Percentiles rank a stretch among this genome's conserved stretches.
Conservation (phyloP, 225 moss, liverwort and hornwort genomes). For the Thuidium tamariscinum region DNA sequence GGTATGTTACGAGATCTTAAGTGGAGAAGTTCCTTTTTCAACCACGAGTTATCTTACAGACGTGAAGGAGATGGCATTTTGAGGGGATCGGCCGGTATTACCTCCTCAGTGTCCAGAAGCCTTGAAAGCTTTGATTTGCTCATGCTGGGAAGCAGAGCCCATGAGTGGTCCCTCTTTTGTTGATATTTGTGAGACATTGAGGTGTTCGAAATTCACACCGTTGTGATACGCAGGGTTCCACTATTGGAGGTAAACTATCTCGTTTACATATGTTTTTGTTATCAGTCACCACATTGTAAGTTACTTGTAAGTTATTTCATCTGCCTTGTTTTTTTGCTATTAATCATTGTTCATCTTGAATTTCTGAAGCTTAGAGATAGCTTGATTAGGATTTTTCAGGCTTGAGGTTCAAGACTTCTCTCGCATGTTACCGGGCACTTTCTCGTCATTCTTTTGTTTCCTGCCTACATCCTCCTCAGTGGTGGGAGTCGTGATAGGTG, state of each 20-base stretch:
- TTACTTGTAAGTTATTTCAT: background rate
- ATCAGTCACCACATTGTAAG: background rate
- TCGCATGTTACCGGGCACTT: background rate
- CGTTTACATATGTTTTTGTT: background rate
- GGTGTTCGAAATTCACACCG: background rate
- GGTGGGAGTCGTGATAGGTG: background rate
- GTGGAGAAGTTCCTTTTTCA: background rate
- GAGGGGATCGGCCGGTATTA: background rate
- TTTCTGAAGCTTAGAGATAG: background rate
- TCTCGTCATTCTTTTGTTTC: background rate
- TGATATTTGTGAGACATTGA: background rate
- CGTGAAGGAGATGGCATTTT: background rate
- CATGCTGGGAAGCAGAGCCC: background rate
- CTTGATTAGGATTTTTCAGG: background rate
- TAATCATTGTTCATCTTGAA: background rate
- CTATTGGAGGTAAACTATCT: background rate
- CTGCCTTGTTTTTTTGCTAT: background rate
- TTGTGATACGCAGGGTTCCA: background rate
- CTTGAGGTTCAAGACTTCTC: background rate
- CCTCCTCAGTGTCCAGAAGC: background rate
- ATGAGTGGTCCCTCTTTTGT: background rate
- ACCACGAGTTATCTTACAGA: background rate
- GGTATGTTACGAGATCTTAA: background rate
- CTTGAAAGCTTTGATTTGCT: background rate
- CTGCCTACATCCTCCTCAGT: background rate